Percentiles rank a stretch among this genome's conserved stretches.
Evolutionary conservation across 805 yeast genomes (phyloP).

Genomic region (Ogataea angusta): DNA sequence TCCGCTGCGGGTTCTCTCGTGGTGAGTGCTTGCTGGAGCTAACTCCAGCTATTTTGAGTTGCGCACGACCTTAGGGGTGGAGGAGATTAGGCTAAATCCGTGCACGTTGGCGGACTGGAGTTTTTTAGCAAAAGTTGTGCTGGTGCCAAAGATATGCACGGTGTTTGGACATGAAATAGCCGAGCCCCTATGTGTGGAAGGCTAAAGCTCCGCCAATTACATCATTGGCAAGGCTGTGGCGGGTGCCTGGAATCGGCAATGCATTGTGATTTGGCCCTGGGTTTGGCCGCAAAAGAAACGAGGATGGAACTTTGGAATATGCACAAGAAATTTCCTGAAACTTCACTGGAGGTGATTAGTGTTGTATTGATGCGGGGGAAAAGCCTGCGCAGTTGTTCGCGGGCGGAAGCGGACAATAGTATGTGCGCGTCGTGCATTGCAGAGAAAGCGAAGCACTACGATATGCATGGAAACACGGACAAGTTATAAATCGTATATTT

Average conservation of each 20-base stretch:
- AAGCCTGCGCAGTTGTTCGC: neutral
- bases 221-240: neutral
- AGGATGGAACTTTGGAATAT: neutral
- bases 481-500: neutral
- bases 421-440: neutral
- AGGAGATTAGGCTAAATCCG: neutral
- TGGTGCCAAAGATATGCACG: neutral
- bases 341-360: neutral
- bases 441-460: neutral
- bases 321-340: neutral
- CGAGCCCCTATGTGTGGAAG: neutral
- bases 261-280: neutral
- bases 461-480: neutral
- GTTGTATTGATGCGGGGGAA: neutral
- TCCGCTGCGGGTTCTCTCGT: too few relatives aligned
- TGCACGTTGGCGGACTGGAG: neutral
- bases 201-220: neutral
- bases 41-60: neutral
- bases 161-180: neutral
- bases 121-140: too few relatives aligned
- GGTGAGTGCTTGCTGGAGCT: neutral
- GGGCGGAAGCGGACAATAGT: neutral
- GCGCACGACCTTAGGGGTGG: neutral
- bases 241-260: neutral
- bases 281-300: neutral